Base-by-base conservation (phyloP, 352 stramenopile genomes). In the Phytophthora pinifolia region DNA sequence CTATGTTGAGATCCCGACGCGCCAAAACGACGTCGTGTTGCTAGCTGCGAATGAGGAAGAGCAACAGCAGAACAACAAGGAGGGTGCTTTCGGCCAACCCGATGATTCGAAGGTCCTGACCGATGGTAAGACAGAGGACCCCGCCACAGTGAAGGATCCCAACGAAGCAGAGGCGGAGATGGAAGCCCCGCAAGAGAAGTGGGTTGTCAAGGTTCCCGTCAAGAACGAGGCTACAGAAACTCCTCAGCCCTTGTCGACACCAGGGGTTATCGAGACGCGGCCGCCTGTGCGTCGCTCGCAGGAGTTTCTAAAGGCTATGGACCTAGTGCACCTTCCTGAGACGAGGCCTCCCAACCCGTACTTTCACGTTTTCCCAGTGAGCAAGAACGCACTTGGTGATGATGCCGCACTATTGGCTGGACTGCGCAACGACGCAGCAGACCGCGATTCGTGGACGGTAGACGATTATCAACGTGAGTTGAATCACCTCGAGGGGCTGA, bases 401-500 rank as follows among this genome's bases (percentile, higher is more conserved):
- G 38, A 70, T 12, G 12, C 55, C n/a, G 31, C 15, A 13, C n/a
- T 70, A 12, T 30, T 65, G 29, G 29, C 48, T 43, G 39, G 36
- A n/a, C 18, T 70, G 27, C 55, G 49, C 30, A 70, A 65, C 39
- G 49, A 35, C 20, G 55, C 37, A 27, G 27, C 22, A 15, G 49
- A 65, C 27, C 55, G 55, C 12, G 46, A 53, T 30, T 33, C 33
- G n/a, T 70, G 61, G 61, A 59, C 49, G 14, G 49, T 65, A 17
- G 61, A 54, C n/a, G 54, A 32, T 3, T 54, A 65, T 37, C 54
- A 65, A 31, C 43, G 57, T 9, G 72, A 83, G 45, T 33, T 79
- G n/a, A 22, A 69, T 51, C 73, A 70, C 2, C 53, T 83, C 3
- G 45, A 71, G 39, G 59, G 48, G 9, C 41, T 83, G 0, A 70